phyloP scores from a whole-genome alignment of 2,329 filamentous ascomycete species.

The Tolypocladium endophyticum region DNA sequence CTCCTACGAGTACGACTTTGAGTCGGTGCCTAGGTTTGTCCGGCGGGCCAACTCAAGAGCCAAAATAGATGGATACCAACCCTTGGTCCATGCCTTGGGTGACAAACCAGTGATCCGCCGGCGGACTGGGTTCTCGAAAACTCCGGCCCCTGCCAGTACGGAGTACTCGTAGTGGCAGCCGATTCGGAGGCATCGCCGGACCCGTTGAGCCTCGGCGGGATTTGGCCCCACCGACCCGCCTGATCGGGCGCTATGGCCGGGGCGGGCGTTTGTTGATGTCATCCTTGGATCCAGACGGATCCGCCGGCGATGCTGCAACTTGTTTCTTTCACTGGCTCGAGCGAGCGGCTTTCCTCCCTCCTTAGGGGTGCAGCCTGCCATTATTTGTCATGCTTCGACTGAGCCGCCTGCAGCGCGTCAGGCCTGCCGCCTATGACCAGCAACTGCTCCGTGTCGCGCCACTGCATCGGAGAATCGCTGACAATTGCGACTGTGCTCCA shows the following conservation, averaged over 20 bases:
- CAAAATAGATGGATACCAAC: not conserved
- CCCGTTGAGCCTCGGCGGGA: not conserved
- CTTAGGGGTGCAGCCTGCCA: not conserved
- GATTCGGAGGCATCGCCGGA: not conserved
- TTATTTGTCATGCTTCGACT: not conserved
- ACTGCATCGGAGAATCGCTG: not conserved
- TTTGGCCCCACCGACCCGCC: not conserved
- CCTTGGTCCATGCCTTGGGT: not conserved
- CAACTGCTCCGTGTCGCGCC: not conserved
- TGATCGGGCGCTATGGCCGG: not conserved
- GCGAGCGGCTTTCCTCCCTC: not conserved
- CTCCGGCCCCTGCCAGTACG: not conserved
- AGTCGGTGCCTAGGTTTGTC: not conserved
- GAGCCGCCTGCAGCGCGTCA: not conserved
- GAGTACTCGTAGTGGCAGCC: no score
- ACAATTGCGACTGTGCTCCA: not conserved
- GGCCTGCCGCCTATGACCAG: not conserved
- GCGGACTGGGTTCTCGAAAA: not conserved
- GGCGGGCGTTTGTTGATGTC: not conserved
- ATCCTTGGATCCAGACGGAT: not conserved
- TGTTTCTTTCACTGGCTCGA: not conserved
- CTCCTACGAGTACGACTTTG: not conserved
- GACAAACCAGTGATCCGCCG: not conserved
- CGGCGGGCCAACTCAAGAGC: not conserved
- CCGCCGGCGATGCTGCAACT: not conserved